These are phyloP conservation scores for Ustilago shanxiensis DNA, from an alignment of 1,284 basidiomycete species.

Conservation along the genomic window DNA sequence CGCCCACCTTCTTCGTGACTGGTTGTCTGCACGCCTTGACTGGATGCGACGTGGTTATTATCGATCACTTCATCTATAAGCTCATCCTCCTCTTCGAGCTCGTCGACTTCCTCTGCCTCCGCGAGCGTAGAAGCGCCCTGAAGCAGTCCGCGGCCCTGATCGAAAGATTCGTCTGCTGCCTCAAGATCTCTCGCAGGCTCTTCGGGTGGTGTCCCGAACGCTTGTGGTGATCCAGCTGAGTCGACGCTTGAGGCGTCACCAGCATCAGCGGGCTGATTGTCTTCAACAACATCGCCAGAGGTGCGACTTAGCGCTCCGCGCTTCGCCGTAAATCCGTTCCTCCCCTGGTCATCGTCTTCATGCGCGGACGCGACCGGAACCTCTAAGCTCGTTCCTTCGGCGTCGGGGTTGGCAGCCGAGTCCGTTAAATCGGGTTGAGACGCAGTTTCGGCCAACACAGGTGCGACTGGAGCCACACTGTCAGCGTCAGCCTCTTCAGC, in stretches of 20 bases:
- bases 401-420: not conserved
- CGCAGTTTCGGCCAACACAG: not conserved
- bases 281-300: not conserved
- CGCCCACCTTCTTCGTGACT: not conserved
- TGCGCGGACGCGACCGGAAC: no score
- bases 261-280: not conserved
- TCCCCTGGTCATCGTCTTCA: not conserved
- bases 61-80: slow-evolving; percentile 15
- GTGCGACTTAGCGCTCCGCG: no score
- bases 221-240: slow-evolving; percentile 28
- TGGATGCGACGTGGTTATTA: not conserved
- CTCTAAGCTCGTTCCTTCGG: not conserved
- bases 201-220: slow-evolving; percentile 29
- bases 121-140: not conserved
- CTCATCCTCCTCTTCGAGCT: slow-evolving; percentile 23
- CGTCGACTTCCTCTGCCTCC: not conserved
- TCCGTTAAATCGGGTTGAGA: not conserved
- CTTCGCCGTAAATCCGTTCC: not conserved
- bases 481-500: not conserved
- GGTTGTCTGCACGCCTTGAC: not conserved
- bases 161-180: not conserved
- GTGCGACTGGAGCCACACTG: no score
- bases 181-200: slow-evolving; percentile 6
- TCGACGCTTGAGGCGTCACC: slow-evolving; percentile 1
- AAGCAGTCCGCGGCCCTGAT: not conserved